Evolutionary conservation across 305 asterid genomes (phyloP), one percentile per base, ranked within the genome.

Genomic region (Fraxinus sp.): DNA sequence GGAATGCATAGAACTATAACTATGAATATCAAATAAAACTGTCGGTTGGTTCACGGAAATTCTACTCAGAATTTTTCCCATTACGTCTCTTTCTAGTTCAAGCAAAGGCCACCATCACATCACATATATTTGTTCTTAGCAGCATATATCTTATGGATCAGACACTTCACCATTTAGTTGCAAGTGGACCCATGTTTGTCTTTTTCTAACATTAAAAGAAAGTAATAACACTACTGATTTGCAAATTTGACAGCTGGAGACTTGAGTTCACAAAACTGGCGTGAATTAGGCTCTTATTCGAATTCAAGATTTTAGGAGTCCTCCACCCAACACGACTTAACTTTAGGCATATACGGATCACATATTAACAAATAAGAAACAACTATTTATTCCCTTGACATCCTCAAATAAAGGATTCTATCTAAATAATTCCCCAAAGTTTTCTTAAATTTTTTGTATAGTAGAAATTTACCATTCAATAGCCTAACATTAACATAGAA

Each of bases 51-150:
- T 32, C 78, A 57, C 14, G 33, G 30, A 26, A 83, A 57, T 28
- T n/a, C 75, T 10, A 28, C 39, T 49, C 72, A 33, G 24, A 77
- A 71, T 37, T 74, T 76, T 41, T 76, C 84, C 78, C 49, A 77
- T 41, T 8, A 30, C 22, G 18, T 73, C 78, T 59, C 73, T 16
- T 79, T 59, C 79, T 24, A 68, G 36, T 68, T 68, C 75, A 68
- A 30, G 37, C 39, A 68, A 68, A 28, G 11, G 16, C 20, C 18
- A 68, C 75, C 74, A 68, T 28, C 36, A 68, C 6, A 5, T 68
- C 37, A 28, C 36, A 13, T 28, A 30, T 68, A 11, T 66, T 30
- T 1, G 39, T 68, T 33, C 75, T 0, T 68, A 13, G 75, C 39
- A 68, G 75, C 4, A 5, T 30, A 9, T 66, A 30, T 26, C 5